Percentiles rank a stretch among this genome's conserved stretches.
These are phyloP conservation scores for Cystobasidiaceae sp. DNA, from an alignment of 1,284 basidiomycete genomes.

Conservation along the genomic window DNA sequence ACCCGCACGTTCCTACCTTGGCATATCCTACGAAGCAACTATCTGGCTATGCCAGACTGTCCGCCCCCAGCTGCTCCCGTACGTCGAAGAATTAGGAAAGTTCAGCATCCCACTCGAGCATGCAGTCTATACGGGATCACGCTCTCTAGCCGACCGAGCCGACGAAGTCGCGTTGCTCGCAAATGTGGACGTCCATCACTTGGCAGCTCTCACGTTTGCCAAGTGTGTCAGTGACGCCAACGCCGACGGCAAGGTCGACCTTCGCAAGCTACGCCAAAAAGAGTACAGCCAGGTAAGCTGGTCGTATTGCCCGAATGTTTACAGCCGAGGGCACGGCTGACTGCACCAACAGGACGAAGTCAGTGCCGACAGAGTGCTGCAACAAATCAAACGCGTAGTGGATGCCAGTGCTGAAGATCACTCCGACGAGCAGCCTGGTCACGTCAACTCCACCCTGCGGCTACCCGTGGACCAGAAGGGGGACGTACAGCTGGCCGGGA, in stretches of 20 bases:
- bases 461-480: neutral
- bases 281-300: too few species aligned
- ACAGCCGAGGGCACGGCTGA: too few species aligned
- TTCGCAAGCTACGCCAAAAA: neutral
- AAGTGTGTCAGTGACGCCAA: neutral
- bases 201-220: neutral
- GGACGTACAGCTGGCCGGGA: neutral
- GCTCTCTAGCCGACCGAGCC: neutral
- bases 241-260: neutral
- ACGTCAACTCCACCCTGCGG: neutral
- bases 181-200: neutral
- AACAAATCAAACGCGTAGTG: too few species aligned
- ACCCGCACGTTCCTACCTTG: too few species aligned
- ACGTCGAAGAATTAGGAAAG: too few species aligned
- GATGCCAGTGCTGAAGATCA: neutral
- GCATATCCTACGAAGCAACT: too few species aligned
- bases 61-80: too few species aligned
- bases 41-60: too few species aligned
- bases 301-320: too few species aligned
- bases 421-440: neutral
- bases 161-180: neutral
- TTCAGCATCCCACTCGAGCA: too few species aligned
- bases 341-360: too few species aligned
- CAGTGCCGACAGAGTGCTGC: too few species aligned
- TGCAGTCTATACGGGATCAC: neutral